Percentiles rank a stretch among this genome's conserved stretches.
These are phyloP conservation scores for Paramecium caudatum DNA, from an alignment of 73 alveolate genomes.

Conservation along the genomic window DNA sequence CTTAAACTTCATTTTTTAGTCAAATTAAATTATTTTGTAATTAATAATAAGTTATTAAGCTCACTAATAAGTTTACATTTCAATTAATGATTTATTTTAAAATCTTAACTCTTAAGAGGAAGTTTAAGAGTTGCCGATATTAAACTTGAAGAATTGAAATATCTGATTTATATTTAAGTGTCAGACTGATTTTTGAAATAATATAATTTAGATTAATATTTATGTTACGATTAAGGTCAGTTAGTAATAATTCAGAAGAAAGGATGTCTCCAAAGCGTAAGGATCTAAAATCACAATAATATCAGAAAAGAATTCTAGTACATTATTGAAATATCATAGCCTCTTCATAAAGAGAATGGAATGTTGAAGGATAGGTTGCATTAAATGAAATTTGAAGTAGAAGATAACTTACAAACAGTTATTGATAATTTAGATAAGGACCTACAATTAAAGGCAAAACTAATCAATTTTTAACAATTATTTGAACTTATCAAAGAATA, in stretches of 20 bases:
- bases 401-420: neutral
- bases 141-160: no score
- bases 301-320: neutral
- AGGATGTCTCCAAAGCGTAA: neutral
- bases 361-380: conserved; percentile 35
- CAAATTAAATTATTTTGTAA: neutral
- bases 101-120: no score
- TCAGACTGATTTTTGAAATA: no score
- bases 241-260: conserved; percentile 13
- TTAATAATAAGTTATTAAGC: no score
- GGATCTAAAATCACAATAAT: neutral
- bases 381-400: conserved; percentile 20
- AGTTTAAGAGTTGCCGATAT: no score
- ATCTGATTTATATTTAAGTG: no score
- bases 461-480: neutral
- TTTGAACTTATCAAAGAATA: neutral
- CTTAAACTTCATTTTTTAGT: conserved; percentile 40
- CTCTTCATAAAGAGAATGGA: conserved; percentile 15
- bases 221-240: conserved; percentile 39
- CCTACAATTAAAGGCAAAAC: neutral
- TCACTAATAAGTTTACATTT: no score
- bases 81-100: no score
- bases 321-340: neutral
- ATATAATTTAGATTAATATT: no score
- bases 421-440: conserved; percentile 1